Conservation (phyloP, 805 yeast genomes). For the Schwanniomyces yamadae region DNA sequence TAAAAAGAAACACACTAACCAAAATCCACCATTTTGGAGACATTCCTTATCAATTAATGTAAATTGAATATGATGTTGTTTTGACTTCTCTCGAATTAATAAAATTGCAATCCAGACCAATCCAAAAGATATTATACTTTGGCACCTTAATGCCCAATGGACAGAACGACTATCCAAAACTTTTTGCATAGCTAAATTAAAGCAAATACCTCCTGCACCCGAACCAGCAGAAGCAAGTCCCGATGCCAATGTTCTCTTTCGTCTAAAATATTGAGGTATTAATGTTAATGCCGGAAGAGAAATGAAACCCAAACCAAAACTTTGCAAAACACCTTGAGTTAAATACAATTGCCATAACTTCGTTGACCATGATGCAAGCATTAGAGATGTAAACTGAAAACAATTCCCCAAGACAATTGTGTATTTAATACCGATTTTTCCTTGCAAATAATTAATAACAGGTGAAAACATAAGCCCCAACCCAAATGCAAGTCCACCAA, state of each 20-base stretch:
- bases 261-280: conserved; percentile 70
- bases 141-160: conserved; percentile 52
- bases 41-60: conserved; percentile 41
- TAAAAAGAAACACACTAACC: conserved; percentile 40
- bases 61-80: conserved; percentile 22
- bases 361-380: conserved; percentile 60
- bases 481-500: conserved; percentile 69
- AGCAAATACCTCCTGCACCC: conserved; percentile 53
- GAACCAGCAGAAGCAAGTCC: conserved; percentile 51
- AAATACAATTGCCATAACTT: conserved; percentile 64
- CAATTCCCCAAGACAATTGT: conserved; percentile 48
- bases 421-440: conserved; percentile 40
- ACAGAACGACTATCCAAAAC: conserved; percentile 37
- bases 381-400: conserved; percentile 51
- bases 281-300: conserved; percentile 59
- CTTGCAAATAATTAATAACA: conserved; percentile 44
- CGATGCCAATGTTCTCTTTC: conserved; percentile 55
- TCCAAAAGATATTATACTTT: conserved; percentile 38
- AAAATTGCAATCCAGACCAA: conserved; percentile 22
- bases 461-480: conserved; percentile 54
- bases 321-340: conserved; percentile 66
- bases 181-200: conserved; percentile 48
- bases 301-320: conserved; percentile 56
- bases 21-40: conserved; percentile 40
- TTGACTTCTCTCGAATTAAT: conserved; percentile 16